Evolutionary conservation across 2,329 filamentous ascomycete species (phyloP), one percentile per base, ranked within the genome.

Genomic region (Herpotrichia juniperi): DNA sequence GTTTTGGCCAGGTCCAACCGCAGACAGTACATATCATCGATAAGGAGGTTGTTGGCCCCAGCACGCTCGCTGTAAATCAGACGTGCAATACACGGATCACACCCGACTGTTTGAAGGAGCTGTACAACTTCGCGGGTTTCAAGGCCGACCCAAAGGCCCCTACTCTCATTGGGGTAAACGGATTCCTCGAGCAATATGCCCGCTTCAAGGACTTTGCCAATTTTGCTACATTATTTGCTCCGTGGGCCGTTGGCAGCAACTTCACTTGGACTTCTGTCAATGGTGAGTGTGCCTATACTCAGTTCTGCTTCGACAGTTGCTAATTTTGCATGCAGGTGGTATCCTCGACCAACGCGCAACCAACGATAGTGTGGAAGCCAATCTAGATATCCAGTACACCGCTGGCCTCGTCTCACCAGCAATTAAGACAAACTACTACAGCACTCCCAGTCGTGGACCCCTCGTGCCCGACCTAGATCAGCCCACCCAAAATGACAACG

Each of bases 1-100:
- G 82, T 32, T 89, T 88, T 52, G 82, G 82, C 16, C 74, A 79
- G 49, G 75, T 82, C 19, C 69, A 67, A 25, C 59, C 79, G 2
- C 78, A 82, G 50, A 65, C 60, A 39, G 76, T 67, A 22, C 69
- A 70, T 6, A 65, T 76, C 11, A 50, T 69, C 17, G 64, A 67
- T 26, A 57, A 69, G 37, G 61, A 70, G 44, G 55, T 55, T 2
- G 22, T 46, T 14, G 51, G 53, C 34, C 56, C 60, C 8, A 57
- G 58, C 8, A 47, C 49, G 30, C 56, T 59, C 28, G 63, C 62
- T n/a, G 57, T 65, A 17, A 71, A 74, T 11, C 65, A 71, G 5
- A 68, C 63, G 34, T 82, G 79, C 62, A 75, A 77, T 56, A 68
- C 51, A 2, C 62, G 68, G 14, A 78, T 80, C 51, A 81, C 77